phyloP scores from a whole-genome alignment of 169 alveolate genomes.

The Cryptosporidium bovis region DNA sequence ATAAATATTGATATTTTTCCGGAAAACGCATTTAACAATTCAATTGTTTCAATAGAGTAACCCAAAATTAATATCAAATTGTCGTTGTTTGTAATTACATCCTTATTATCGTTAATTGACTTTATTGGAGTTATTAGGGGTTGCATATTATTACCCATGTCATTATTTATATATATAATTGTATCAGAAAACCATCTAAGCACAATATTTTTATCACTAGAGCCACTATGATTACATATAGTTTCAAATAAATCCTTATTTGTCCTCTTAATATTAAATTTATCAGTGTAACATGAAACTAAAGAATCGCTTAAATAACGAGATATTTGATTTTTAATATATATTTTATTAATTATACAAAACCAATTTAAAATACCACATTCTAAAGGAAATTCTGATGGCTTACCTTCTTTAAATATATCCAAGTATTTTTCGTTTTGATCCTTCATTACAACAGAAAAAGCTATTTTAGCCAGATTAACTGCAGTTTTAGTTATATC shows the following conservation, averaged over 20 bases:
- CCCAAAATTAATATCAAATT: conserved; percentile 37
- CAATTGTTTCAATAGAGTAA: conserved; percentile 45
- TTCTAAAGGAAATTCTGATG: conserved; percentile 47
- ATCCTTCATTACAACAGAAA: conserved; percentile 22
- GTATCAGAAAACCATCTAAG: conserved; percentile 56
- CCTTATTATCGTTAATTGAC: neutral
- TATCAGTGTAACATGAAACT: conserved; percentile 21
- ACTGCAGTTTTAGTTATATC: conserved; percentile 52
- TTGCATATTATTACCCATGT: conserved; percentile 1
- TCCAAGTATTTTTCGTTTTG: conserved; percentile 22
- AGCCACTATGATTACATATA: conserved; percentile 26
- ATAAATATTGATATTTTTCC: conserved; percentile 14
- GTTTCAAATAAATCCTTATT: conserved; percentile 30
- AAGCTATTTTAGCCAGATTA: conserved; percentile 62
- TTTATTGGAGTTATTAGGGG: conserved; percentile 46
- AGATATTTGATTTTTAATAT: conserved; percentile 9
- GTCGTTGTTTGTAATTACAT: neutral
- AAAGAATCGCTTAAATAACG: conserved; percentile 29
- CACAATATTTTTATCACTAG: conserved; percentile 12
- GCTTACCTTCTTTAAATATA: conserved; percentile 6
- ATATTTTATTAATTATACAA: conserved; percentile 55
- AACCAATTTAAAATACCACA: conserved; percentile 54
- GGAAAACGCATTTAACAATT: conserved; percentile 63
- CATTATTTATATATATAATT: conserved; percentile 10
- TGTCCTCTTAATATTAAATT: conserved; percentile 59